phyloP scores from a whole-genome alignment of 768 basidiomycete genomes.

The Candolleomyces eurysporus region DNA sequence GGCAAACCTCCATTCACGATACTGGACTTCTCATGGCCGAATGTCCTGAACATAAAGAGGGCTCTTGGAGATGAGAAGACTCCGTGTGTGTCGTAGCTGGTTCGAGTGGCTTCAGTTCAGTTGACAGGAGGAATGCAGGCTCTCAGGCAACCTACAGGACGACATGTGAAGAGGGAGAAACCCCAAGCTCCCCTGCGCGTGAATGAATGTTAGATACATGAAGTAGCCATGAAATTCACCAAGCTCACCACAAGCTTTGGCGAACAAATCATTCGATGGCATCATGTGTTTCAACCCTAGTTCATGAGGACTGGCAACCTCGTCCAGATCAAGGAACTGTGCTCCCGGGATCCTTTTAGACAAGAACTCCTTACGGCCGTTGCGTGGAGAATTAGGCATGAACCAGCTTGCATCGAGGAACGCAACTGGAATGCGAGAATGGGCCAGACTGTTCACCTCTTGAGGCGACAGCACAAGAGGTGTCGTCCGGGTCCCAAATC shows the following conservation, averaged over 20 bases:
- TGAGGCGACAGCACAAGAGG: slow-evolving; percentile 55
- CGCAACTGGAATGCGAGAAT: slow-evolving; percentile 33
- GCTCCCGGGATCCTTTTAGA: slow-evolving; percentile 68
- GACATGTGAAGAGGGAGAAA: slow-evolving; percentile 73
- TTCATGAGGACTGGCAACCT: slow-evolving; percentile 68
- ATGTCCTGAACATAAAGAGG: slow-evolving; percentile 90
- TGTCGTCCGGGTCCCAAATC: slow-evolving; percentile 6
- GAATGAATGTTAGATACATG: neutral
- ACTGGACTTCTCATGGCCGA: slow-evolving; percentile 84
- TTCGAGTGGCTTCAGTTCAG: slow-evolving; percentile 5
- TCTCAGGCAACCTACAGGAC: slow-evolving; percentile 55
- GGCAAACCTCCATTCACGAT: slow-evolving; percentile 94
- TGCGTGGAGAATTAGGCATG: slow-evolving; percentile 85
- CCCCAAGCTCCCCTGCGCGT: slow-evolving; percentile 59
- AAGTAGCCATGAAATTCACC: neutral
- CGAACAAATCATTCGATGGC: slow-evolving; percentile 70
- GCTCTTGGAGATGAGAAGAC: slow-evolving; percentile 92
- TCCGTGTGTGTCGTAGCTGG: slow-evolving; percentile 86
- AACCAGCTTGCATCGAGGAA: slow-evolving; percentile 86
- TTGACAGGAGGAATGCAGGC: neutral
- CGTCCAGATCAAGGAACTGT: slow-evolving; percentile 77
- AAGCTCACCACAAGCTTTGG: slow-evolving; percentile 72
- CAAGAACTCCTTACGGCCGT: slow-evolving; percentile 65
- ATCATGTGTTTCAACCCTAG: slow-evolving; percentile 94
- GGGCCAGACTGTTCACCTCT: slow-evolving; percentile 38